Percentiles rank a stretch among this genome's conserved stretches.
These are phyloP conservation scores for Hymenoscyphus fructigenus DNA, from an alignment of 2,329 filamentous ascomycete genomes.

Conservation along the genomic window DNA sequence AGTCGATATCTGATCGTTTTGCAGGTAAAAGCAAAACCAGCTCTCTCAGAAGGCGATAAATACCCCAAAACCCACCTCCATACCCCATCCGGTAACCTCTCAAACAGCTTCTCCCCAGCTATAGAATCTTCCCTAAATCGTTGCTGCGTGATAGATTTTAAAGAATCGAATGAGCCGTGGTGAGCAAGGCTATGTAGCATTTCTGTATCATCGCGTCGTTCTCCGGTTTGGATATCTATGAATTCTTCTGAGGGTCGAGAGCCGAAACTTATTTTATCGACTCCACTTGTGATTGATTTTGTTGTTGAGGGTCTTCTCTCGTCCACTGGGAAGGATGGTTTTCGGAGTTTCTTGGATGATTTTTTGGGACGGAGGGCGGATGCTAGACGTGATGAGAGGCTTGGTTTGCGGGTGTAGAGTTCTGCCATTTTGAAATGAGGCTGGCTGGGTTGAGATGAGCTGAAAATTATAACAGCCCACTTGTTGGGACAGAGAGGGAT, in stretches of 20 bases:
- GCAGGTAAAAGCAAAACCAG: conserved; percentile 49
- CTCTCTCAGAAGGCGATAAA: conserved; percentile 46
- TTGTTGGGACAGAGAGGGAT: neutral
- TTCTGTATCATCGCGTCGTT: conserved; percentile 35
- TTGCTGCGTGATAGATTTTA: conserved; percentile 15
- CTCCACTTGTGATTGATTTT: neutral
- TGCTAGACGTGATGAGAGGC: neutral
- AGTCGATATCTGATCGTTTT: conserved; percentile 47
- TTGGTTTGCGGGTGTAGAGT: neutral
- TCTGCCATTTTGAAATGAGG: neutral
- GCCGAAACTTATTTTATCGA: neutral
- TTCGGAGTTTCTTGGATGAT: neutral
- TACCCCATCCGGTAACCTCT: conserved; percentile 44
- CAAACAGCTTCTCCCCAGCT: conserved; percentile 44
- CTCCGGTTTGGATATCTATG: conserved; percentile 34
- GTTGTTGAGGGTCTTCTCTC: neutral
- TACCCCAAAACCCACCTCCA: conserved; percentile 47
- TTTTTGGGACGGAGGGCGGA: neutral
- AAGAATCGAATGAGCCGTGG: conserved; percentile 31
- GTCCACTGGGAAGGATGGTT: neutral
- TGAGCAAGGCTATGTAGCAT: conserved; percentile 35
- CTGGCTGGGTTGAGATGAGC: neutral
- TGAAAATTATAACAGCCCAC: neutral
- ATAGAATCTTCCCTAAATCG: conserved; percentile 19
- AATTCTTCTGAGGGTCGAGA: neutral